These are phyloP conservation scores for Fusarium sp. DNA, from an alignment of 2,329 filamentous ascomycete genomes.

Conservation along the genomic window DNA sequence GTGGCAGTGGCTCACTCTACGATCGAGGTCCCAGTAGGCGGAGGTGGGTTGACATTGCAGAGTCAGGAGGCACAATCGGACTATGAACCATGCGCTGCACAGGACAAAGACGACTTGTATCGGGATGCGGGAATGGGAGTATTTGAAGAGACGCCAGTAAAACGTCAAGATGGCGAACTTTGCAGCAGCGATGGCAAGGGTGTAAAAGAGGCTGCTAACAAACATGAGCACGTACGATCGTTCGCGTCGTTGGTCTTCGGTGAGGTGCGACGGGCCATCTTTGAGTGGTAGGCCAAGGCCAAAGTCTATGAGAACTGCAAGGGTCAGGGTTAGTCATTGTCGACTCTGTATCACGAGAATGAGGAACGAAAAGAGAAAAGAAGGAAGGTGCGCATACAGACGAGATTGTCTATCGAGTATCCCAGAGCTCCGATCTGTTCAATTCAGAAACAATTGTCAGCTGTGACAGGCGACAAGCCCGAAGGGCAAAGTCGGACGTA, in stretches of 20 bases:
- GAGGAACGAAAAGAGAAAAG: too few relatives aligned
- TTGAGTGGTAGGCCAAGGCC: conserved; percentile 28
- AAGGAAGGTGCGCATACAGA: background rate
- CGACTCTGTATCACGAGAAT: too few relatives aligned
- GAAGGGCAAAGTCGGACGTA: conserved; percentile 3
- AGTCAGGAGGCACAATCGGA: conserved; percentile 48
- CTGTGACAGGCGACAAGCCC: background rate
- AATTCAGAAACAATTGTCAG: background rate
- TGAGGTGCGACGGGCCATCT: conserved; percentile 21
- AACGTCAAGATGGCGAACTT: conserved; percentile 48
- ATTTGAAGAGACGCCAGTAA: conserved; percentile 49
- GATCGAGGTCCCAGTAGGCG: conserved; percentile 50
- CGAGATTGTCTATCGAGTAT: conserved; percentile 21
- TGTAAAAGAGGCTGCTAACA: conserved; percentile 45
- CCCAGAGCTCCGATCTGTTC: conserved; percentile 16
- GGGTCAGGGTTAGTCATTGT: background rate
- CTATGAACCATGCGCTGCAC: conserved; percentile 43
- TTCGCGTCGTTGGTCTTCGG: conserved; percentile 13
- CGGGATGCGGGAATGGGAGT: conserved; percentile 44
- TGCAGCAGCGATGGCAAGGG: conserved; percentile 42
- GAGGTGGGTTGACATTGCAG: conserved; percentile 52
- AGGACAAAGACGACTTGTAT: conserved; percentile 43
- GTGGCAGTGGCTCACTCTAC: conserved; percentile 42
- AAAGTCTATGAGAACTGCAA: background rate
- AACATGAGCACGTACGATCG: conserved; percentile 41